Conservation (phyloP, 2,329 filamentous ascomycete species). For the Aphanocladium album region DNA sequence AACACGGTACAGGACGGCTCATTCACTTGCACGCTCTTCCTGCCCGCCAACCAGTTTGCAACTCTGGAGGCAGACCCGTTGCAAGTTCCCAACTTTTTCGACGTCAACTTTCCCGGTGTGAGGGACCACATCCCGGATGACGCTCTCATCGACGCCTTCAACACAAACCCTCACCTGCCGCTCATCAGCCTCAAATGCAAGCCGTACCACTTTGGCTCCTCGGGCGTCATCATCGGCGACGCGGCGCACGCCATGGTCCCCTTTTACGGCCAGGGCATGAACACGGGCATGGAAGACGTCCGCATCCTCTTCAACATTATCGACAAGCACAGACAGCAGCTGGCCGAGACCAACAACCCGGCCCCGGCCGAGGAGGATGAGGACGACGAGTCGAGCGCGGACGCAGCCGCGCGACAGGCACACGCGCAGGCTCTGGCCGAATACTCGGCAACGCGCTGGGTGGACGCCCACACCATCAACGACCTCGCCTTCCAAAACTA, state of each 20-base stretch:
- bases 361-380: constrained; percentile 14
- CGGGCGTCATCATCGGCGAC: constrained; percentile 83
- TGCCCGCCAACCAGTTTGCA: constrained; percentile 65
- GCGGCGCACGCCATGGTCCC: constrained; percentile 97
- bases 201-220: constrained; percentile 75
- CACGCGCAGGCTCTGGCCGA: constrained; percentile 61
- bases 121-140: constrained; percentile 62
- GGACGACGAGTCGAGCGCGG: constrained; percentile 22
- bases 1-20: constrained; percentile 62
- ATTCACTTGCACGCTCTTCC: constrained; percentile 93
- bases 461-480: constrained; percentile 85
- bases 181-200: constrained; percentile 90
- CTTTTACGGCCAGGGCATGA: constrained; percentile 98
- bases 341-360: constrained; percentile 40
- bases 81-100: constrained; percentile 67
- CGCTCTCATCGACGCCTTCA: constrained; percentile 70
- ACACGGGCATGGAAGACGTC: constrained; percentile 92
- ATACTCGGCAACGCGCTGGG: constrained; percentile 69
- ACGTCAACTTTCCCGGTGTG: constrained; percentile 81
- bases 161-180: constrained; percentile 79
- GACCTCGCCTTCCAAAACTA: constrained; percentile 90
- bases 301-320: constrained; percentile 78
- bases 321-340: constrained; percentile 55
- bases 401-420: constrained; percentile 47
- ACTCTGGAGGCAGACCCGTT: constrained; percentile 59